Evolutionary conservation across 2,329 filamentous ascomycete genomes (phyloP), one percentile per base, ranked within the genome.

Genomic region (Daldinia eschscholtzii): DNA sequence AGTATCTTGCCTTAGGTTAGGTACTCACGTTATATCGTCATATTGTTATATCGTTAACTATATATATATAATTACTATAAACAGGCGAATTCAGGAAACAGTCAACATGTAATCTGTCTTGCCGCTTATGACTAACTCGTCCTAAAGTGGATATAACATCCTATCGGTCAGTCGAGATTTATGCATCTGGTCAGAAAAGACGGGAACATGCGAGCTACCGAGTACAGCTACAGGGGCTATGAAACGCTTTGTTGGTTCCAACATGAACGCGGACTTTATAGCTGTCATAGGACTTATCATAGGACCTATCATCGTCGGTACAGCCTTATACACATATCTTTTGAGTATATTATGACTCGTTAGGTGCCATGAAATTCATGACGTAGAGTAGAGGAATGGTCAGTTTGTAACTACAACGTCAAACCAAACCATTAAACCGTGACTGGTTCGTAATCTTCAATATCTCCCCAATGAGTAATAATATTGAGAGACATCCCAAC

Each of bases 391-490:
- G 37, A 10, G 15, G 20, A 57, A 39, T 50, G 56, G 60, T 30
- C 15, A 53, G 57, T 23, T 37, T 37, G 35, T 3, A 13, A 12
- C 7, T 13, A 37, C 30, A 37, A 23, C 13, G 9, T 6, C 23
- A 10, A 57, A 23, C 9, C 23, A 53, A 53, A 57, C 53, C 15
- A 57, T 15, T 15, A 60, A 64, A 61, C 64, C 48, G 67, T 23
- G 57, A 53, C 28, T 59, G 33, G 69, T 63, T 65, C 61, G 30
- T 56, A 61, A 67, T 67, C 69, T 62, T 65, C 64, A 61, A 61
- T 4, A 26, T 56, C 66, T 71, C 69, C 69, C 48, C 69, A 60
- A 60, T 56, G 58, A 53, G 52, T 59, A 52, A 68, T 13, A 50
- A 28, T 35, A 39, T 35, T 35, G 33, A 35, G 33, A 35, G 7